phyloP scores from a whole-genome alignment of 2,329 filamentous ascomycete genomes.

The Fusarium sp. region DNA sequence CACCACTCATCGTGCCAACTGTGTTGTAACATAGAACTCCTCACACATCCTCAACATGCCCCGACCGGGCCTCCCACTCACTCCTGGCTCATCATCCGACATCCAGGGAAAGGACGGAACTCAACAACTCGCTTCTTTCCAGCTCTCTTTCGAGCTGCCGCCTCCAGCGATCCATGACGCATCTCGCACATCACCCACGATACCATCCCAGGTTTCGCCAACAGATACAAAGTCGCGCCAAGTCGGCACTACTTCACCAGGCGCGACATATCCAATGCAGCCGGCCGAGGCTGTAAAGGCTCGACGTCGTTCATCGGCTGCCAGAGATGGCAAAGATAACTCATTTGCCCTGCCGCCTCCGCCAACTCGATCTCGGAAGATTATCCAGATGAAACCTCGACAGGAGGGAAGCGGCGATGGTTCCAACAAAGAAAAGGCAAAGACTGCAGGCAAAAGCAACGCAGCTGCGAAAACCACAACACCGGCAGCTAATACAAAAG shows the following conservation, averaged over 20 bases:
- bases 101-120: constrained; percentile 78
- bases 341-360: constrained; percentile 88
- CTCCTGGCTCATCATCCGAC: constrained; percentile 83
- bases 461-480: constrained; percentile 29
- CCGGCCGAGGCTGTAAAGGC: constrained; percentile 64
- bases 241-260: constrained; percentile 41
- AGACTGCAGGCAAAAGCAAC: constrained; percentile 38
- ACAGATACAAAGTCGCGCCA: constrained; percentile 50
- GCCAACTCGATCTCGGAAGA: constrained; percentile 91
- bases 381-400: constrained; percentile 94
- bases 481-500: constrained; percentile 35
- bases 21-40: not conserved
- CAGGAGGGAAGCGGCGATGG: constrained; percentile 53
- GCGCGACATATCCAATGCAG: constrained; percentile 58
- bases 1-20: not conserved
- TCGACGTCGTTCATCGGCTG: constrained; percentile 63
- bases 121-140: constrained; percentile 69
- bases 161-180: constrained; percentile 75
- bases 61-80: constrained; percentile 67
- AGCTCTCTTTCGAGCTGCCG: constrained; percentile 79
- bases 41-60: constrained; percentile 46
- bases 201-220: constrained; percentile 42
- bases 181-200: constrained; percentile 59
- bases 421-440: constrained; percentile 42
- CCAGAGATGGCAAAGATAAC: constrained; percentile 63